phyloP scores from a whole-genome alignment of 306 rosid genomes.

The Quercus berberidifolia region DNA sequence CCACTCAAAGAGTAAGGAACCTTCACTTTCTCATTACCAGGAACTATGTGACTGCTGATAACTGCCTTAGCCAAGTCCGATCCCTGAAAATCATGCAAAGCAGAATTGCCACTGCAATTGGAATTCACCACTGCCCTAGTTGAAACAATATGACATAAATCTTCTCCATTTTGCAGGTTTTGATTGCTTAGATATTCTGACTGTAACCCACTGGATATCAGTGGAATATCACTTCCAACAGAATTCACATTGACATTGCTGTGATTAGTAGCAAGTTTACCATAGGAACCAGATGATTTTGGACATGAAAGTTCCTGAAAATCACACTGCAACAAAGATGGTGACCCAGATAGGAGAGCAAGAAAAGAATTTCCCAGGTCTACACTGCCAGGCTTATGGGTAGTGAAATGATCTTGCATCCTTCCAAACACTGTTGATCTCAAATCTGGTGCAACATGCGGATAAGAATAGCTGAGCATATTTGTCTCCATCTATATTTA shows the following conservation, averaged over 20 bases:
- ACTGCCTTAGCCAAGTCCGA: conserved; percentile 20
- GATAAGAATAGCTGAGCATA: conserved; percentile 8
- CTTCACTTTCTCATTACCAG: conserved; percentile 20
- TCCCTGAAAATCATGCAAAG: conserved; percentile 27
- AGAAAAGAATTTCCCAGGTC: conserved; percentile 31
- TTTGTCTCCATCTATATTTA: conserved; percentile 15
- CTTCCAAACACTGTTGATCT: conserved; percentile 20
- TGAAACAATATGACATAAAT: conserved; percentile 6
- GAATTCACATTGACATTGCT: conserved; percentile 3
- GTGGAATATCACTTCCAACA: conserved; percentile 8
- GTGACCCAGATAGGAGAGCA: conserved; percentile 35
- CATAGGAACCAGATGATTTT: conserved; percentile 3
- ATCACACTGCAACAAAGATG: conserved; percentile 30
- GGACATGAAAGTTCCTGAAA: conserved; percentile 28
- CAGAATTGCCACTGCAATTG: conserved; percentile 16
- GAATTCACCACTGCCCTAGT: conserved; percentile 20
- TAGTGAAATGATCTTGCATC: conserved; percentile 23
- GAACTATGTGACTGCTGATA: conserved; percentile 11
- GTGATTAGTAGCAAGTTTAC: background rate
- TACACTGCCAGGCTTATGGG: conserved; percentile 18
- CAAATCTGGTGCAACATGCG: conserved; percentile 19
- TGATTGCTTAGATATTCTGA: conserved; percentile 19
- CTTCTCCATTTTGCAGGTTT: conserved; percentile 16
- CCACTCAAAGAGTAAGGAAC: conserved; percentile 14
- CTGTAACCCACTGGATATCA: conserved; percentile 12